Conservation (phyloP, 2,329 filamentous ascomycete genomes). For the Exutisphaerella laricina region DNA sequence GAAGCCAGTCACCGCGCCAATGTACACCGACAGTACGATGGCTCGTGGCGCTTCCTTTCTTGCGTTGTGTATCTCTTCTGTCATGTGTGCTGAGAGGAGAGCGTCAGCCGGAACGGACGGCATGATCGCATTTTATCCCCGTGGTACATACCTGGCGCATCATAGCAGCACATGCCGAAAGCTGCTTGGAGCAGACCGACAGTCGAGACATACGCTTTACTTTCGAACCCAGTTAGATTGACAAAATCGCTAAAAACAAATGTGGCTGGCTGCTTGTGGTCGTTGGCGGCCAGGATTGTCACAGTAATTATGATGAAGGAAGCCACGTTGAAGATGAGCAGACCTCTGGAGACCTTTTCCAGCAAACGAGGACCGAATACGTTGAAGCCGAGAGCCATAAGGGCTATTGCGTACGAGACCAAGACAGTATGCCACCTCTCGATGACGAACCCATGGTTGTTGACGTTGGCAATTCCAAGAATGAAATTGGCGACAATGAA, state of each 20-base stretch:
- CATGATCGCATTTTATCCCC: too few relatives aligned
- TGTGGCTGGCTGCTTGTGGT: conserved; percentile 48
- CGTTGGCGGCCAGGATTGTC: conserved; percentile 50
- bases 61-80: conserved; percentile 50
- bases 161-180: conserved; percentile 52
- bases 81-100: conserved; percentile 52
- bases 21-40: conserved; percentile 42
- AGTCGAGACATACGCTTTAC: conserved; percentile 46
- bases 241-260: conserved; percentile 54
- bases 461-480: conserved; percentile 50
- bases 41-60: conserved; percentile 48
- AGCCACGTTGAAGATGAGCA: conserved; percentile 50
- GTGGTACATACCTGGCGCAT: too few relatives aligned
- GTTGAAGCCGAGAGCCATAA: conserved; percentile 44
- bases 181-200: conserved; percentile 51
- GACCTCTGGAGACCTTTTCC: conserved; percentile 46
- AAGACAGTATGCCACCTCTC: conserved; percentile 54
- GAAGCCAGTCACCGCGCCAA: conserved; percentile 45
- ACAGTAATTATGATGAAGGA: conserved; percentile 50
- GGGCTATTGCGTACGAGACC: conserved; percentile 46
- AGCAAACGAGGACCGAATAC: conserved; percentile 48
- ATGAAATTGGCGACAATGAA: conserved; percentile 53
- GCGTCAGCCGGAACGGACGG: too few relatives aligned
- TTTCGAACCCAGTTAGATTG: conserved; percentile 48
- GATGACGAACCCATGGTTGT: conserved; percentile 48